These are phyloP conservation scores for Neoascochyta sp. DNA, from an alignment of 2,329 filamentous ascomycete genomes.

Conservation along the genomic window DNA sequence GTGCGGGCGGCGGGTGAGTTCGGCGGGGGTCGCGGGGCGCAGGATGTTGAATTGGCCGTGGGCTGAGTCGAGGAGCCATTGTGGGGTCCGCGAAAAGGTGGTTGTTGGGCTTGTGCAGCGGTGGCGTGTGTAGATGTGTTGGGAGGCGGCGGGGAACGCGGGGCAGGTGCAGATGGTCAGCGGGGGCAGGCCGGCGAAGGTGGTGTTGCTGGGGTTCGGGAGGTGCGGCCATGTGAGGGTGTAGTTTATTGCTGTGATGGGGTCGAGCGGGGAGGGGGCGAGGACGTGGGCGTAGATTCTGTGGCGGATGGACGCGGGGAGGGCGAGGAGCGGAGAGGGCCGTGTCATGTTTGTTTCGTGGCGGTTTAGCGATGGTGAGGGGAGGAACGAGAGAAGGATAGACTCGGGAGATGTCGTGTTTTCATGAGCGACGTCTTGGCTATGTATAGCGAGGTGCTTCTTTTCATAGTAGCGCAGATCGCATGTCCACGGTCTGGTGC, in stretches of 20 bases:
- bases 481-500: too few relatives aligned
- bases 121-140: conserved; percentile 30
- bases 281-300: conserved; percentile 22
- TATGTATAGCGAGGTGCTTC: too few relatives aligned
- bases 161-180: conserved; percentile 28
- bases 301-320: conserved; percentile 2
- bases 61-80: conserved; percentile 25
- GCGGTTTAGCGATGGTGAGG: too few relatives aligned
- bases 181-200: conserved; percentile 24
- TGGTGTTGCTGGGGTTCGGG: conserved; percentile 29
- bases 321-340: conserved; percentile 1
- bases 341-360: too few relatives aligned
- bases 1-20: conserved; percentile 11
- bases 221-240: conserved; percentile 25
- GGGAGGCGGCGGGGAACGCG: conserved; percentile 4
- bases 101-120: conserved; percentile 21
- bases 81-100: too few relatives aligned
- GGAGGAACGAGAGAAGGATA: too few relatives aligned
- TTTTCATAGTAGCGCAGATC: too few relatives aligned
- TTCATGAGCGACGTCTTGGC: too few relatives aligned
- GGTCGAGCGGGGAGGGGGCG: conserved; percentile 32
- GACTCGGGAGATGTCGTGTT: too few relatives aligned
- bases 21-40: conserved; percentile 20
- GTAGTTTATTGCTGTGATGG: conserved; percentile 37
- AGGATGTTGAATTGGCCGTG: conserved; percentile 29